Evolutionary conservation across 805 yeast genomes (phyloP), one percentile per base, ranked within the genome.

Genomic region (Candida vaughaniae): DNA sequence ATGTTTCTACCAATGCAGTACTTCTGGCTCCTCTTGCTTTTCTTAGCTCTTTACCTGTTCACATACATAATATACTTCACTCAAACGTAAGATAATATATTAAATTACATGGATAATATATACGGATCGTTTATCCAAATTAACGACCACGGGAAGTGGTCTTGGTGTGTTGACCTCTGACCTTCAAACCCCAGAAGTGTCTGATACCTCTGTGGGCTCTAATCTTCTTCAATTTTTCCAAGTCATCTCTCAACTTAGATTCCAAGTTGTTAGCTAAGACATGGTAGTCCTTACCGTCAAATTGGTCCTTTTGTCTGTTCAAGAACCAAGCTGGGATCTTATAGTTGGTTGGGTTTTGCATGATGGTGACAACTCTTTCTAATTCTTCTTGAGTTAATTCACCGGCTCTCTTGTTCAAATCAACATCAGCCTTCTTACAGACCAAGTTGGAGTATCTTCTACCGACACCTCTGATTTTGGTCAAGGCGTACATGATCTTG

Each of bases 81-180:
- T 35, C 40, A 43, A 43, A 46, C 50, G 52, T 48, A 49, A 46
- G 47, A 38, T 45, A 48, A 55, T 38, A 31, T 45, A 45, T 45
- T 45, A 45, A 41, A 45, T 45, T 45, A 45, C 48, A 45, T 40
- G 45, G 39, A 42, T 26, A 33, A 36, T 36, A 36, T 36, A 36
- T 26, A 30, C 26, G 27, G 28, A 26, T n/a, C n/a, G n/a, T 26
- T 9, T 22, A 17, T 25, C 25, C 25, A 20, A 29, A 17, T 42
- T 45, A 67, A 61, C 68, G 71, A 60, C 95, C 90, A 81, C 99
- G 89, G 74, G 97, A 95, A 64, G 99, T 93, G 73, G 99, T 91
- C 86, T 93, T 93, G 84, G 99, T 93, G 82, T 93, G 99, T 82
- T 93, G 99, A 80, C 99, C 99, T 84, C 99, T 89, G 75, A 95